Evolutionary conservation across 495 filamentous ascomycete genomes (phyloP).

Genomic region (Talaromyces stipitatus): DNA sequence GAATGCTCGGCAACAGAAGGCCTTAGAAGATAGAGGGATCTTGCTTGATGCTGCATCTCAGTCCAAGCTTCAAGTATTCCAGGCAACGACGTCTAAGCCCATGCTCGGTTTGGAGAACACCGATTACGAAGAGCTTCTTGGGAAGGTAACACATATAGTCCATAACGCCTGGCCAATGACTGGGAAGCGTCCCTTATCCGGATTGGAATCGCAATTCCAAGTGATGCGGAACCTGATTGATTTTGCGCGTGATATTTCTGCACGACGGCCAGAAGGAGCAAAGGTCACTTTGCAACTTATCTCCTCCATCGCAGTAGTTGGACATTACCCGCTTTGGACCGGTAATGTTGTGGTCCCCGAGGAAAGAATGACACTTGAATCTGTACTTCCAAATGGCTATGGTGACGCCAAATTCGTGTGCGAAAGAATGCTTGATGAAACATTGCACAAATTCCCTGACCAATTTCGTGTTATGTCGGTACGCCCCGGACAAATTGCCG

Average conservation of each 20-base stretch:
- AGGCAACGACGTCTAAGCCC: constrained; percentile 37
- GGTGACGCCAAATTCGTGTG: constrained; percentile 43
- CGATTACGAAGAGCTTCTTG: constrained; percentile 29
- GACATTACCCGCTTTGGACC: constrained; percentile 26
- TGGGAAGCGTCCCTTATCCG: constrained; percentile 28
- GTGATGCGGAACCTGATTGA: constrained; percentile 39
- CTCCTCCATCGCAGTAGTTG: constrained; percentile 47
- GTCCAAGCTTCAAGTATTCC: constrained; percentile 34
- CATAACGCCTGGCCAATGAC: constrained; percentile 57
- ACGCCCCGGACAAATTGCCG: constrained; percentile 43
- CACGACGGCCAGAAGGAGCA: neutral
- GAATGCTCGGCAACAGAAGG: constrained; percentile 25
- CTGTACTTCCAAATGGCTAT: constrained; percentile 39
- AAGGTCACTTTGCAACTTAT: constrained; percentile 44
- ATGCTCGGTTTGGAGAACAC: constrained; percentile 34
- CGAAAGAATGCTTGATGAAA: constrained; percentile 42
- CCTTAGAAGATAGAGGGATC: constrained; percentile 28
- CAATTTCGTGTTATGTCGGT: constrained; percentile 36
- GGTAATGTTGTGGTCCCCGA: constrained; percentile 23
- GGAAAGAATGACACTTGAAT: constrained; percentile 16
- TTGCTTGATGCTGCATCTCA: constrained; percentile 12
- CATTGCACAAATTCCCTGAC: constrained; percentile 33
- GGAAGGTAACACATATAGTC: constrained; percentile 44
- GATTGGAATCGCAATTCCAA: constrained; percentile 43
- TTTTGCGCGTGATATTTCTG: constrained; percentile 28